Base-by-base conservation (phyloP, 768 basidiomycete species). In the Fistulinella prunicolor region DNA sequence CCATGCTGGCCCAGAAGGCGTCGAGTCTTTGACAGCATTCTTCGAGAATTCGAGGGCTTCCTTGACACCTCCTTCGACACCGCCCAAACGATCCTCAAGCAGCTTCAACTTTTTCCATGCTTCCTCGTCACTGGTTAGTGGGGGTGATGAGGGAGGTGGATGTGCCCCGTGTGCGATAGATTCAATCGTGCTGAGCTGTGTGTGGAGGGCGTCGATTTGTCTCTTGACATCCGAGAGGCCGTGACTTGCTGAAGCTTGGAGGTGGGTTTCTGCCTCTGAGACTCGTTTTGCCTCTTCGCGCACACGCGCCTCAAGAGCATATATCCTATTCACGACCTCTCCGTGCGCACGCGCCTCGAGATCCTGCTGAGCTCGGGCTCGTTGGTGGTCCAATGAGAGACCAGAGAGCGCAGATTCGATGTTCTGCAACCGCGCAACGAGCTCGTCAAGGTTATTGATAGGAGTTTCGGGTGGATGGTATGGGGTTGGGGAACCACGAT, bases 41-140 rank as follows among this genome's bases (percentile, higher is more conserved):
- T 79, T 85, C 10, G 81, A 76, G 4, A 80, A 55, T 42, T 89
- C 88, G n/a, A 89, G 57, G 0, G 85, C 85, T 46, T 89, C 86
- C 64, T 81, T 80, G 41, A 87, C 75, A 2, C 75, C 77, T 24
- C 80, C 77, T 63, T 88, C 86, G 17, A 86, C 71, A 26, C 62
- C 63, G 1, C 74, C 80, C 14, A 91, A 51, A 6, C 83, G 77
- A 38, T 85, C 81, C 59, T 89, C 87, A 24, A 91, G 61, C 0
- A 70, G 63, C 49, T 67, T 74, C 41, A 89, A 57, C 60, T 76
- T 78, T 23, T 66, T 69, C 22, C 77, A 70, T 2, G 82, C 79
- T 52, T 83, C 83, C 20, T 80, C 81, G 55, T 86, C 85, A 40
- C 51, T 75, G 20, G 55, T 60, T 14, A 50, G 38, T 46, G 42